phyloP scores from a whole-genome alignment of 345 rosid genomes.

The Heritiera fomes region DNA sequence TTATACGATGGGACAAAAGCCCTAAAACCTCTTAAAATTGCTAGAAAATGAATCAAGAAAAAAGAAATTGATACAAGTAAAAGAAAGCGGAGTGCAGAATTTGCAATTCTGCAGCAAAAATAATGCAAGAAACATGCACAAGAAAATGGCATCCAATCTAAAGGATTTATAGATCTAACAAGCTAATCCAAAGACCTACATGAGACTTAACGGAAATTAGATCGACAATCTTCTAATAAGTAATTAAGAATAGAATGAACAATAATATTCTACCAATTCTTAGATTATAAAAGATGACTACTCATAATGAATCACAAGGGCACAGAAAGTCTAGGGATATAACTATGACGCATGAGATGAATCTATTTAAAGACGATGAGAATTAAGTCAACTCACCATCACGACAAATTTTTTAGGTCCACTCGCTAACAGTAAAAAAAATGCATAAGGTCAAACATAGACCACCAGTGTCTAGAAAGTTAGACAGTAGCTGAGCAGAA shows the following conservation, averaged over 20 bases:
- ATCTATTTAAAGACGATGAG: neutral
- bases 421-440: neutral
- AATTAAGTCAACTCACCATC: neutral
- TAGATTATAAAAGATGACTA: neutral
- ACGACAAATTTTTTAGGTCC: neutral
- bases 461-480: neutral
- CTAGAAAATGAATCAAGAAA: neutral
- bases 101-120: neutral
- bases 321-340: neutral
- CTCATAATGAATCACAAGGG: neutral
- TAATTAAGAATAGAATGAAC: neutral
- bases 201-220: neutral
- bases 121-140: neutral
- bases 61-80: neutral
- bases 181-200: neutral
- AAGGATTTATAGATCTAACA: neutral
- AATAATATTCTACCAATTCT: neutral
- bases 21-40: constrained; percentile 5
- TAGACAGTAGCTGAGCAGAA: neutral
- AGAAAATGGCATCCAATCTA: neutral
- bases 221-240: neutral
- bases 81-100: constrained; percentile 7
- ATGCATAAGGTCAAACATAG: neutral
- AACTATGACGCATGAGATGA: neutral
- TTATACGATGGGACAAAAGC: neutral